Evolutionary conservation across 148 eudicot species (phyloP).

Genomic region (Rhododendron vialii): DNA sequence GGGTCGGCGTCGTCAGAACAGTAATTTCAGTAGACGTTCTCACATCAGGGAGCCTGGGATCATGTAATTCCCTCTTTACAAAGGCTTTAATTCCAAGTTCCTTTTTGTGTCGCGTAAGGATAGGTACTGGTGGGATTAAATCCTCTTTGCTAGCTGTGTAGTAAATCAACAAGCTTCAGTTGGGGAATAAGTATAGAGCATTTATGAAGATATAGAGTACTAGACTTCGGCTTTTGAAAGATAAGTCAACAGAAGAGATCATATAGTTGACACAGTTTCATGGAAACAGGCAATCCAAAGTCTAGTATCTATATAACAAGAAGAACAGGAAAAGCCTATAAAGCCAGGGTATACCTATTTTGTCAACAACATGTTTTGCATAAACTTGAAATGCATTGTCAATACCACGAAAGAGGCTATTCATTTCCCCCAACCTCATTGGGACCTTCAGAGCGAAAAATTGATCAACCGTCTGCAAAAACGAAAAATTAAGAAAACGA

Average conservation of each 20-base stretch:
- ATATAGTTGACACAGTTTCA: neutral
- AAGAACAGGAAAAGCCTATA: neutral
- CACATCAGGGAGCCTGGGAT: slow-evolving; percentile 72
- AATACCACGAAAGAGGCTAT: slow-evolving; percentile 85
- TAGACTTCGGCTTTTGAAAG: neutral
- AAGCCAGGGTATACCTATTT: slow-evolving; percentile 53
- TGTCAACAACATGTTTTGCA: slow-evolving; percentile 53
- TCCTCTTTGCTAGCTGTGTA: slow-evolving; percentile 84
- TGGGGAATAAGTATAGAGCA: slow-evolving; percentile 6
- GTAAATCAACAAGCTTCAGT: slow-evolving; percentile 10
- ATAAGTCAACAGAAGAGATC: neutral
- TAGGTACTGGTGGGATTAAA: slow-evolving; percentile 85
- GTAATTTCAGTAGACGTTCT: slow-evolving; percentile 70
- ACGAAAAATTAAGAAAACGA: neutral
- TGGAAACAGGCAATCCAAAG: neutral
- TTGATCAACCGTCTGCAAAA: slow-evolving; percentile 92
- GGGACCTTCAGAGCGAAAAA: slow-evolving; percentile 87
- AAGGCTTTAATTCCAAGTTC: slow-evolving; percentile 88
- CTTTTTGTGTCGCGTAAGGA: slow-evolving; percentile 78
- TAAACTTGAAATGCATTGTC: slow-evolving; percentile 98
- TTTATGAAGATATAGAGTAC: neutral
- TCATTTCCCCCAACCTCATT: slow-evolving; percentile 82
- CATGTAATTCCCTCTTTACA: slow-evolving; percentile 73
- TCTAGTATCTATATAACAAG: neutral
- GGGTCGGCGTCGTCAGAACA: slow-evolving; percentile 68